phyloP scores from a whole-genome alignment of 306 rosid species.

The Chamaecrista fasciculata region DNA sequence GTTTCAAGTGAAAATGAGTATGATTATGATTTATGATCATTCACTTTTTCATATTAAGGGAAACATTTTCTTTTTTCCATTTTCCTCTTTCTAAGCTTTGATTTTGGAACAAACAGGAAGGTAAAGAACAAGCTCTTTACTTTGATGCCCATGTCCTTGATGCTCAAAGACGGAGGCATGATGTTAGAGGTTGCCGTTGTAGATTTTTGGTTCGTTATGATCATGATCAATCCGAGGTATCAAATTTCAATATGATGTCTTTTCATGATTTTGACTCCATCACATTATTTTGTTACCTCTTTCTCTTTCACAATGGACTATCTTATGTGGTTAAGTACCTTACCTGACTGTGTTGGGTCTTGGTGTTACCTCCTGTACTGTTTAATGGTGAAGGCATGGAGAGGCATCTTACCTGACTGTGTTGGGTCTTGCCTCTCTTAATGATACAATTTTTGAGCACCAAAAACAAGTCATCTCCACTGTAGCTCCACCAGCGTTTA shows the following conservation, averaged over 20 bases:
- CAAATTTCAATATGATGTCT: conserved; percentile 16
- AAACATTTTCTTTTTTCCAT: background rate
- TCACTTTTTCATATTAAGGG: background rate
- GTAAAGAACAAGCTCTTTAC: conserved; percentile 98
- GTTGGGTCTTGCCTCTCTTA: too few species aligned
- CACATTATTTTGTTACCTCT: background rate
- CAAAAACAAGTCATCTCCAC: background rate
- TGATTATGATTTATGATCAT: background rate
- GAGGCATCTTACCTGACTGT: background rate
- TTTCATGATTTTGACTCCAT: conserved; percentile 24
- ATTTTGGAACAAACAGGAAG: conserved; percentile 63
- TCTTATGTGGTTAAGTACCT: background rate
- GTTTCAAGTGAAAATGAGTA: conserved; percentile 21
- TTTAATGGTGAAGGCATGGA: background rate
- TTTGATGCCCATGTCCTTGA: conserved; percentile 97
- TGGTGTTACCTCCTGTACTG: background rate
- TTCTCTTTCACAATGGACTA: background rate
- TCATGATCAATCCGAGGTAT: conserved; percentile 97
- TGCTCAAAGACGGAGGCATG: conserved; percentile 97
- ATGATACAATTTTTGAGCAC: background rate
- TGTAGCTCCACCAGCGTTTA: background rate
- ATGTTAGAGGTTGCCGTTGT: conserved; percentile 99
- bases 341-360: background rate
- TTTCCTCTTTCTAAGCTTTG: conserved; percentile 8
- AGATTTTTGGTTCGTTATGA: conserved; percentile 95